phyloP scores from a whole-genome alignment of 805 yeast genomes.

The Candida chauliodis region DNA sequence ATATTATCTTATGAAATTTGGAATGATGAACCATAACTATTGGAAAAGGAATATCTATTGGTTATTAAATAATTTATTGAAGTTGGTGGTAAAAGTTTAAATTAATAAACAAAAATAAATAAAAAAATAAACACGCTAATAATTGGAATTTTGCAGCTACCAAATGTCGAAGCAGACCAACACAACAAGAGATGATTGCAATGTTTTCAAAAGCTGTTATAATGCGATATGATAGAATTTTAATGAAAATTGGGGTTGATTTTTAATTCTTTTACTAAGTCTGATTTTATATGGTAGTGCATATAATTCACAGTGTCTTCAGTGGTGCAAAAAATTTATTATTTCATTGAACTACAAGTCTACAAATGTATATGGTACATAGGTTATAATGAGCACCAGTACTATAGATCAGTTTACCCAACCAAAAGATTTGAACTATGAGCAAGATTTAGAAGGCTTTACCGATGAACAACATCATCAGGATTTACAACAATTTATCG shows the following conservation, averaged over 20 bases:
- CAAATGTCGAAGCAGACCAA: no score
- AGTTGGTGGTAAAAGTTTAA: not conserved
- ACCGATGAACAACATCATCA: constrained; percentile 4
- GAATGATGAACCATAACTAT: constrained; percentile 3
- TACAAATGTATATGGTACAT: constrained; percentile 1
- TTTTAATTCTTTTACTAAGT: no score
- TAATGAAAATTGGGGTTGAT: no score
- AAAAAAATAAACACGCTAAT: not conserved
- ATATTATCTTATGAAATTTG: constrained; percentile 25
- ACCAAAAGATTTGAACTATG: constrained; percentile 5
- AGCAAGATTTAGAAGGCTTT: constrained; percentile 9
- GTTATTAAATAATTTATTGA: no score
- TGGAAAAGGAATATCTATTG: no score
- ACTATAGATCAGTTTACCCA: constrained; percentile 2
- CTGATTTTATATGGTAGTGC: no score
- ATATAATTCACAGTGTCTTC: no score
- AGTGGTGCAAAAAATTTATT: no score
- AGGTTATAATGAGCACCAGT: not conserved
- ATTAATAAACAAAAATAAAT: not conserved
- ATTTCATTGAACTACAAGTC: not conserved
- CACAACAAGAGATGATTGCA: no score
- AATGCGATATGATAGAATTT: no score
- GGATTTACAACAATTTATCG: constrained; percentile 2
- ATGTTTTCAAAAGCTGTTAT: no score
- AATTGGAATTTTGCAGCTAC: no score